These are phyloP conservation scores for Agastache rugosa DNA, from an alignment of 257 asterid genomes.

Conservation along the genomic window DNA sequence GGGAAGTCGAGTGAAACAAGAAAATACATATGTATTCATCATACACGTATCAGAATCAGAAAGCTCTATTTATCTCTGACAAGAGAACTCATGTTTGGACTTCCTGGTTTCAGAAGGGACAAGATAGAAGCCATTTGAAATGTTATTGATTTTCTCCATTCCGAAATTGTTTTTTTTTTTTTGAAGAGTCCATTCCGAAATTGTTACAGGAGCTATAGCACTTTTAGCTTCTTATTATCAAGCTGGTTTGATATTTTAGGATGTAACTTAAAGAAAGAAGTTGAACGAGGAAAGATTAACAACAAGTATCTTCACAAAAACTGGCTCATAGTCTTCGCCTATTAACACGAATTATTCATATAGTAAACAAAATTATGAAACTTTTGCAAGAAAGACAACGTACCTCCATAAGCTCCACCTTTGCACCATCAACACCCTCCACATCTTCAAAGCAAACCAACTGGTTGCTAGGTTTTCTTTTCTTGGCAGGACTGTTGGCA, in stretches of 20 bases:
- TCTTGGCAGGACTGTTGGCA: slow-evolving; percentile 84
- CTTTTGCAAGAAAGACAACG: slow-evolving; percentile 21
- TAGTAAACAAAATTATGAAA: not conserved
- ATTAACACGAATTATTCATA: not conserved
- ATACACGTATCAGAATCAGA: not conserved
- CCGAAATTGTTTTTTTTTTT: too few relatives aligned
- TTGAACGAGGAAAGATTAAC: not conserved
- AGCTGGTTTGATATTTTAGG: not conserved
- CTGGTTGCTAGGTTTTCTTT: slow-evolving; percentile 65
- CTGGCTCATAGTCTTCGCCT: not conserved
- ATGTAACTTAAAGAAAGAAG: not conserved
- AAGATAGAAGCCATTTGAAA: not conserved
- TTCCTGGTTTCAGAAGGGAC: too few relatives aligned
- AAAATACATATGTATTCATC: not conserved
- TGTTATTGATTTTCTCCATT: not conserved
- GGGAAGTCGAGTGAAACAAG: not conserved
- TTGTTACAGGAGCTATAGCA: not conserved
- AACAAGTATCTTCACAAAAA: slow-evolving; percentile 17
- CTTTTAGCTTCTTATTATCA: slow-evolving; percentile 2
- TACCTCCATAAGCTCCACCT: slow-evolving; percentile 97
- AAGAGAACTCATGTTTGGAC: not conserved
- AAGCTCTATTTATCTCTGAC: not conserved
- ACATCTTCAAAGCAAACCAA: slow-evolving; percentile 83
- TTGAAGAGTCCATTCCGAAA: not conserved
- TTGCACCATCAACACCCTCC: slow-evolving; percentile 93